Base-by-base conservation (phyloP, 2,329 filamentous ascomycete genomes). In the Aspergillus calidoustus region DNA sequence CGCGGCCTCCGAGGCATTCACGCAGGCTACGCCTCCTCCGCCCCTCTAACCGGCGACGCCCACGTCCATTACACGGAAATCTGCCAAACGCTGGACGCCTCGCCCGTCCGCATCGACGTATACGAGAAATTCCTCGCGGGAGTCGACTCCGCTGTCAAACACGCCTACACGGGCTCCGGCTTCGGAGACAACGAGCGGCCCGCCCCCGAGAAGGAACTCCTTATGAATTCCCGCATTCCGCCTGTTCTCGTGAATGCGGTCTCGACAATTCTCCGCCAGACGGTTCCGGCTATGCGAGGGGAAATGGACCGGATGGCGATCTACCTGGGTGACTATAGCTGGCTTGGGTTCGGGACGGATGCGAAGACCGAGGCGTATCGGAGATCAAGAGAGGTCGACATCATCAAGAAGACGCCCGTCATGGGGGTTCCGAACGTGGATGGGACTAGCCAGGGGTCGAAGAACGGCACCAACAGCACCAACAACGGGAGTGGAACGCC, bases 261-360 rank as follows among this genome's bases (percentile, higher is more conserved):
- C 0, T 72, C 76, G 23, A 76, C 76, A 5, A 73, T 88, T 3
- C 72, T 88, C 0, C 80, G 77, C 0, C 80, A 78, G 22, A 80
- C 77, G 0, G 76, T 92, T 30, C 81, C 80, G 0, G 80, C 82
- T 22, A 83, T 93, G 57, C 82, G 85, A 46, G 80, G 80, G 5
- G 81, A 84, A 58, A 83, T 88, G 11, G 87, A 95, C 66, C 83
- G 87, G 30, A 85, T 88, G 9, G 84, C 84, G 63, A 81, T 96
- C 53, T 91, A 91, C 77, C 90, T 92, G 76, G 86, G 86, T 53
- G 87, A 95, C 72, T 91, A 88, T 59, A 82, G 82, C 53, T 85
- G 91, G 72, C 81, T 95, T 11, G 89, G 90, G 5, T 80, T 92
- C 15, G 83, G 84, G 9, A 84, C 88, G 57, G 86, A 88, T 62